Base-by-base conservation (phyloP, 1,139 yeast species). In the Blastobotrys illinoisensis region DNA sequence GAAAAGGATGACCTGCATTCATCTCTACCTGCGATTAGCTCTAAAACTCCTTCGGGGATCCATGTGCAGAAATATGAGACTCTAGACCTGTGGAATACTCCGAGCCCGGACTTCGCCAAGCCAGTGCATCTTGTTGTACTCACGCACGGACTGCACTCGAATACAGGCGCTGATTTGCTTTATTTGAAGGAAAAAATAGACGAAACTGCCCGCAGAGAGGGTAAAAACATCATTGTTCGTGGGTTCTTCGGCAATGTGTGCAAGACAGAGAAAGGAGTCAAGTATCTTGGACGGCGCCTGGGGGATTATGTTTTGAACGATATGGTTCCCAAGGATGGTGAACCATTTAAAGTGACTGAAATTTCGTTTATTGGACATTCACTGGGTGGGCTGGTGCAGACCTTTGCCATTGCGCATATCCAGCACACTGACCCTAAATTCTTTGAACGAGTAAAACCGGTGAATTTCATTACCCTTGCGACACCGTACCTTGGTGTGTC, bases 321-420 rank as follows among this genome's bases (percentile, higher is more conserved):
- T 54, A 76, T 87, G 1, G 72, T 75, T 21, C 72, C 74, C 56
- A 46, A 53, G 21, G 65, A 68, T 1, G 54, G 49, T 4, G 26
- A 44, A 20, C 52, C 53, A 4, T 47, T 23, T 9, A 72, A 74
- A 48, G 79, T 86, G 1, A 67, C 69, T 0, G 83, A 81, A 62
- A 83, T 93, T 2, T 90, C 98, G 1, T 91, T 93, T 63, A 76
- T 95, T 40, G 96, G 93, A 1, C 99, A 93, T 70, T 91, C 98
- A 0, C 73, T 93, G 32, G 99, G 99, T 32, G 99, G 99, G 0
- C 74, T 88, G 47, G 85, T 87, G 2, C 98, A 93, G 70, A 82
- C 95, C 0, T 93, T 89, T 74, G 95, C 98, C 1, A 80, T 93
- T 47, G 96, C 97, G 0, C 89, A 89, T 67, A 78, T 87, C 36